Conservation (phyloP, 1,284 basidiomycete species). For the Cryptococcus sp. region DNA sequence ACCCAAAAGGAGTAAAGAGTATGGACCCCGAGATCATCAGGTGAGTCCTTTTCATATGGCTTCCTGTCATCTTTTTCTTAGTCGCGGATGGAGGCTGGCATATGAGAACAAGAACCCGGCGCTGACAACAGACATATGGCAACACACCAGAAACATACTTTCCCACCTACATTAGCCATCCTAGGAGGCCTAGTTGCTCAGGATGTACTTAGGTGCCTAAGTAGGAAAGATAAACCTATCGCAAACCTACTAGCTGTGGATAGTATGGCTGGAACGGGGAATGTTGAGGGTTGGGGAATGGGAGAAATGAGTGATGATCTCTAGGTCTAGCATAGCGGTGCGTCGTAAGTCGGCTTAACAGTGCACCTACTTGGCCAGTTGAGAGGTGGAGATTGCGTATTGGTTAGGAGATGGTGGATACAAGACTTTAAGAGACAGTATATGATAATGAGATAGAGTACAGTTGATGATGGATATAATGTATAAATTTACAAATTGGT, state of each 20-base stretch:
- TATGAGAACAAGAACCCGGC: background rate
- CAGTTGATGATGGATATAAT: too few relatives aligned
- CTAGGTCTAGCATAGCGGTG: background rate
- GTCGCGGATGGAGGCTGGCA: background rate
- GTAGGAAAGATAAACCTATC: slow-evolving; percentile 83
- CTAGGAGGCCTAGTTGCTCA: slow-evolving; percentile 91
- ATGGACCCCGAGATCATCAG: slow-evolving; percentile 53
- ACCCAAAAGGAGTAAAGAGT: slow-evolving; percentile 60
- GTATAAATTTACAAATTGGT: too few relatives aligned
- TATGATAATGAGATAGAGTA: too few relatives aligned
- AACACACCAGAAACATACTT: slow-evolving; percentile 71
- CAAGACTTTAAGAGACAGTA: too few relatives aligned
- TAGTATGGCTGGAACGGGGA: slow-evolving; percentile 57
- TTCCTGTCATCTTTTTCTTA: background rate
- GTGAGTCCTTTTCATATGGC: slow-evolving; percentile 20
- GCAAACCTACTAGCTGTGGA: slow-evolving; percentile 90
- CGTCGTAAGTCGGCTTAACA: background rate
- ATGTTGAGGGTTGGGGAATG: slow-evolving; percentile 36
- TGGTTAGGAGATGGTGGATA: background rate
- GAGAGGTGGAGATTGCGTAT: background rate
- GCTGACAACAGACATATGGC: slow-evolving; percentile 50
- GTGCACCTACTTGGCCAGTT: too few relatives aligned
- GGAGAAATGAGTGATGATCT: slow-evolving; percentile 20
- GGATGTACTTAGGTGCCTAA: slow-evolving; percentile 87
- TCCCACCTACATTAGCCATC: slow-evolving; percentile 85